Conservation (phyloP, 2,329 filamentous ascomycete species). For the Bipolaris bicolor region DNA sequence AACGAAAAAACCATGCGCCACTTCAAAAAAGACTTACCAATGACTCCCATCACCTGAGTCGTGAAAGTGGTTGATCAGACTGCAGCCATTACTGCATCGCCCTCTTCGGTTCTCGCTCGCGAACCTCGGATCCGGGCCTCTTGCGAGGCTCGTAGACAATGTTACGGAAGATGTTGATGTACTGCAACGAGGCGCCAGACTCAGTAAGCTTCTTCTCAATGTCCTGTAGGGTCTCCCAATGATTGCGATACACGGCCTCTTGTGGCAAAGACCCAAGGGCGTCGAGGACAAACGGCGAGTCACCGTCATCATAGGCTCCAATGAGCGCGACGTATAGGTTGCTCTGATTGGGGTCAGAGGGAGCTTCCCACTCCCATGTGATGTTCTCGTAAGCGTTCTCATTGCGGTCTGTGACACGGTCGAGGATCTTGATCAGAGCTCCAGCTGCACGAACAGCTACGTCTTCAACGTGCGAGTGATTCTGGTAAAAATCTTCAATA, state of each 20-base stretch:
- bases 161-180: conserved; percentile 33
- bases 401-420: conserved; percentile 42
- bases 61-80: not conserved
- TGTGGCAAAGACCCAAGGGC: conserved; percentile 36
- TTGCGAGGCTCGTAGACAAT: conserved; percentile 43
- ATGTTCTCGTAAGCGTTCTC: conserved; percentile 40
- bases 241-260: conserved; percentile 40
- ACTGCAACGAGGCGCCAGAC: conserved; percentile 31
- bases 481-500: conserved; percentile 36
- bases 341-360: conserved; percentile 34
- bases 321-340: conserved; percentile 45
- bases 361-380: conserved; percentile 36
- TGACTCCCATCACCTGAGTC: not conserved
- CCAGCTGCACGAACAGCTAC: conserved; percentile 36
- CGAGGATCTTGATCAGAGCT: conserved; percentile 42
- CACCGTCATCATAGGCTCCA: conserved; percentile 20
- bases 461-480: conserved; percentile 31
- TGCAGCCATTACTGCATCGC: conserved; percentile 28
- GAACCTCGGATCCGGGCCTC: conserved; percentile 37
- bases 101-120: conserved; percentile 40
- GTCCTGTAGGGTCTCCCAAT: conserved; percentile 34
- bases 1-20: conserved; percentile 9
- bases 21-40: not conserved
- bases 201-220: conserved; percentile 38
- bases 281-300: conserved; percentile 38